Conservation (phyloP, 2,329 filamentous ascomycete genomes). For the Talaromyces islandicus region DNA sequence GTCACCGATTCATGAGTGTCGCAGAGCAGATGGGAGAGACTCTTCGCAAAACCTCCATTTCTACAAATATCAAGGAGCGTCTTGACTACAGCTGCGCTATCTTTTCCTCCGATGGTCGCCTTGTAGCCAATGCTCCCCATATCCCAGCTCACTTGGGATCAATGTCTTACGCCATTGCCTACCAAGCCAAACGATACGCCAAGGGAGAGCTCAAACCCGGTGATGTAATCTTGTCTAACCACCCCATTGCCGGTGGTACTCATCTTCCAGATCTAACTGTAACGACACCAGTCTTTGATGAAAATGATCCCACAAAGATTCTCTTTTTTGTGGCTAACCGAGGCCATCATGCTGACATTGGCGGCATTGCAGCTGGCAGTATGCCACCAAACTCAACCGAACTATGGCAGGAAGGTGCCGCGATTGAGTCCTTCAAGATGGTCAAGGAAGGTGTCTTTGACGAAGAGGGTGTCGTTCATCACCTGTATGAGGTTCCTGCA, state of each 20-base stretch:
- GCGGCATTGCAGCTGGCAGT: slow-evolving; percentile 72
- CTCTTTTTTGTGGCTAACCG: slow-evolving; percentile 77
- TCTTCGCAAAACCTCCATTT: slow-evolving; percentile 51
- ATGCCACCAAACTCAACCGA: slow-evolving; percentile 61
- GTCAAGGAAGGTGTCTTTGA: slow-evolving; percentile 73
- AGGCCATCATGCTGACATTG: slow-evolving; percentile 79
- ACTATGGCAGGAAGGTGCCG: slow-evolving; percentile 44
- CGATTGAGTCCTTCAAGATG: slow-evolving; percentile 51
- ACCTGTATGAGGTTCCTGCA: slow-evolving; percentile 68
- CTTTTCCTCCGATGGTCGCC: slow-evolving; percentile 67
- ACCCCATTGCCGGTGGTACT: slow-evolving; percentile 77
- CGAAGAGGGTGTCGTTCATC: slow-evolving; percentile 66
- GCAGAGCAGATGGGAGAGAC: slow-evolving; percentile 56
- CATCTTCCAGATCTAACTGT: slow-evolving; percentile 80
- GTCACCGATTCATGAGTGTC: slow-evolving; percentile 54
- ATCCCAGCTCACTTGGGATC: slow-evolving; percentile 75
- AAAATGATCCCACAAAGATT: slow-evolving; percentile 57
- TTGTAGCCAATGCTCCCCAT: slow-evolving; percentile 66
- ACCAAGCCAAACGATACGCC: slow-evolving; percentile 70
- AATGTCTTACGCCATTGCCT: slow-evolving; percentile 77
- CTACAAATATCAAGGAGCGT: slow-evolving; percentile 74
- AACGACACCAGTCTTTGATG: slow-evolving; percentile 70
- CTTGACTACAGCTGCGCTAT: slow-evolving; percentile 79
- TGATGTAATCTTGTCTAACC: slow-evolving; percentile 78
- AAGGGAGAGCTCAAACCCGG: slow-evolving; percentile 69